Evolutionary conservation across 2,329 filamentous ascomycete species (phyloP), one percentile per base, ranked within the genome.

Genomic region (Sporothrix dimorphospora): DNA sequence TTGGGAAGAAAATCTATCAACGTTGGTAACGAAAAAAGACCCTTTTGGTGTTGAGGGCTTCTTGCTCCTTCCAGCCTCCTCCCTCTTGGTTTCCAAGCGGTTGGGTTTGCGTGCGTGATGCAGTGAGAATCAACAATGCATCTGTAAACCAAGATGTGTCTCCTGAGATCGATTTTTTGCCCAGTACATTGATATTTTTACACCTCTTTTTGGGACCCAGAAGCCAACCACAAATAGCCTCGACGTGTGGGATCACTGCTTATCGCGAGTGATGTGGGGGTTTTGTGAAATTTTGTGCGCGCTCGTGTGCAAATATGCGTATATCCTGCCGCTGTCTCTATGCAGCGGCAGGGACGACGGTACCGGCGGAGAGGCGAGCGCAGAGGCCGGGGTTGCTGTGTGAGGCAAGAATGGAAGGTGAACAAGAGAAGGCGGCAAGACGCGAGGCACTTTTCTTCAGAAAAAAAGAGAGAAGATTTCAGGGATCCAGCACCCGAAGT

Each of bases 401-500:
- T 57, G 34, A 42, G 34, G 66, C 38, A 69, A 67, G 57, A 40
- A 19, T 42, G n/a, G 9, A 11, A 57, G 57, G 34, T 21, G 57
- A 51, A 71, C 49, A 27, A 51, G 63, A 61, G 55, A 66, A 53
- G 40, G 45, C 19, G 51, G 38, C 55, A 71, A 65, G 8, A 57
- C 47, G 27, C 11, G 5, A 65, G 38, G 21, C 21, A 6, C n/a
- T 30, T 65, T 40, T 27, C 11, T 30, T 16, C 16, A 24, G 21
- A 21, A 21, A 16, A 24, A 12, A 30, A 40, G 49, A 68, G 27
- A 47, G 16, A 55, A n/a, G 8, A 21, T 74, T 75, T 83, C 79
- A 84, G 77, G 82, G 82, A 73, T 79, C 82, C 77, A 83, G 79
- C 75, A 81, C 79, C 82, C 81, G 81, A 78, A 81, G 79, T 79